Percentiles rank a stretch among this genome's conserved stretches.
These are phyloP conservation scores for Talaromyces sp. DNA, from an alignment of 2,329 filamentous ascomycete genomes.

Conservation along the genomic window DNA sequence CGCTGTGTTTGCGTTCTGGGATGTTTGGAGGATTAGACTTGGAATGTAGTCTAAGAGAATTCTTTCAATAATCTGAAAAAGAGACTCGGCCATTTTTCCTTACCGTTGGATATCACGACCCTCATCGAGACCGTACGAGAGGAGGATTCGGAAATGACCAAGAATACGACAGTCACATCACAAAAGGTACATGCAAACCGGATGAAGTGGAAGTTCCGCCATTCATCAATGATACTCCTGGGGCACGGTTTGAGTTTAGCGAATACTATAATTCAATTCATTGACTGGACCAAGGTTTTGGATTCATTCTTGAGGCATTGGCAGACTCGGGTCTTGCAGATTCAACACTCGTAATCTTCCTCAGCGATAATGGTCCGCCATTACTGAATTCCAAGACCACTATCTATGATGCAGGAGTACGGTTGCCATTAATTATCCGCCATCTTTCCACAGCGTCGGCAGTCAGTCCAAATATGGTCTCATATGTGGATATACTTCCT, in stretches of 20 bases:
- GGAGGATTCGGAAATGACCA: constrained; percentile 48
- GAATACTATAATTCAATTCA: constrained; percentile 46
- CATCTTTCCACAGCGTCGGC: constrained; percentile 28
- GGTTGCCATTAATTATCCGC: constrained; percentile 46
- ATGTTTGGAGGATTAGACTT: neutral
- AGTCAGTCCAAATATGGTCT: constrained; percentile 47
- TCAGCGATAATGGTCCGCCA: constrained; percentile 52
- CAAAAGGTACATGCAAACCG: constrained; percentile 28
- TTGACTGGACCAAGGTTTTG: constrained; percentile 43
- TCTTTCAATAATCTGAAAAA: constrained; percentile 39
- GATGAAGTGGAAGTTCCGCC: constrained; percentile 43
- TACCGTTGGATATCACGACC: constrained; percentile 50
- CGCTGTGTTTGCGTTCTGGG: neutral
- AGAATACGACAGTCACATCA: constrained; percentile 28
- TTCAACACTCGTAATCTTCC: constrained; percentile 48
- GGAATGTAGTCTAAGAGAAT: constrained; percentile 24
- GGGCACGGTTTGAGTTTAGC: constrained; percentile 44
- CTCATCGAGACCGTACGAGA: constrained; percentile 46
- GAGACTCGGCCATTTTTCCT: constrained; percentile 43
- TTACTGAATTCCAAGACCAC: constrained; percentile 56
- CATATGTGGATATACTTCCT: constrained; percentile 50
- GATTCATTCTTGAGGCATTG: constrained; percentile 28
- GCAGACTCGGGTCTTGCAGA: constrained; percentile 30
- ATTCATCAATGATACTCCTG: constrained; percentile 44
- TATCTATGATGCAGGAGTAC: constrained; percentile 50